Conservation (phyloP, 176 grass and related monocot genomes). For the Urochloa ruziziensis region DNA sequence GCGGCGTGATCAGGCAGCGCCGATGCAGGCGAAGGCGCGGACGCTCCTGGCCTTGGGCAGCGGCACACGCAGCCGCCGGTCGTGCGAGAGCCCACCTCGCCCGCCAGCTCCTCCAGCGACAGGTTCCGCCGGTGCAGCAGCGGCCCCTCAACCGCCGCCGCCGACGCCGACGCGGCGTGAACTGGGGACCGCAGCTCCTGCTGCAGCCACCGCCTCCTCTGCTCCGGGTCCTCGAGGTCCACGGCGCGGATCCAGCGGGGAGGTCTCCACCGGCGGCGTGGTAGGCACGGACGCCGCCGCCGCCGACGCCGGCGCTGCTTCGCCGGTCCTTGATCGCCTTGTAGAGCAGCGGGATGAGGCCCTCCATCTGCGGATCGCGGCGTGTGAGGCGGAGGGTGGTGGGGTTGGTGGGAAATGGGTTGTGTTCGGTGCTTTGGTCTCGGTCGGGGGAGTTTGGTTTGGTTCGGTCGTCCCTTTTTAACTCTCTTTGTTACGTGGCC, state of each 20-base stretch:
- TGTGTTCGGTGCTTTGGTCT: background rate
- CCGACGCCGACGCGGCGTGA: background rate
- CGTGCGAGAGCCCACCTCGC: slow-evolving; percentile 33
- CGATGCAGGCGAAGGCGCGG: slow-evolving; percentile 56
- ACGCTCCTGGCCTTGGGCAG: slow-evolving; percentile 57
- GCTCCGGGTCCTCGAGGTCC: slow-evolving; percentile 45
- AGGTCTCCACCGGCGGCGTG: background rate
- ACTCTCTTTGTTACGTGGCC: background rate
- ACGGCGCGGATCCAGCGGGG: background rate
- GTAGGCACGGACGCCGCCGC: background rate
- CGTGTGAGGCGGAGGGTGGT: background rate
- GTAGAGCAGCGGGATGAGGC: slow-evolving; percentile 61
- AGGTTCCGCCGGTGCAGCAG: slow-evolving; percentile 32
- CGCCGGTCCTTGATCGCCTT: slow-evolving; percentile 57
- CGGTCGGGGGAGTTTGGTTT: background rate
- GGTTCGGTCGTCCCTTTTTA: background rate
- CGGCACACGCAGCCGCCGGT: slow-evolving; percentile 31
- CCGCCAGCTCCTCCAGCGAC: slow-evolving; percentile 48
- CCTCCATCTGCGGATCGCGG: slow-evolving; percentile 34
- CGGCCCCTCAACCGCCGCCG: background rate
- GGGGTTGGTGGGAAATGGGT: slow-evolving; percentile 25
- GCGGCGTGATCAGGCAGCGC: slow-evolving; percentile 13
- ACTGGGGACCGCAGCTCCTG: slow-evolving; percentile 47
- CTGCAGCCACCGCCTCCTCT: slow-evolving; percentile 43
- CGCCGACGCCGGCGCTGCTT: background rate